phyloP scores from a whole-genome alignment of 352 stramenopile genomes.

The Thalassiosira mediterranea region DNA sequence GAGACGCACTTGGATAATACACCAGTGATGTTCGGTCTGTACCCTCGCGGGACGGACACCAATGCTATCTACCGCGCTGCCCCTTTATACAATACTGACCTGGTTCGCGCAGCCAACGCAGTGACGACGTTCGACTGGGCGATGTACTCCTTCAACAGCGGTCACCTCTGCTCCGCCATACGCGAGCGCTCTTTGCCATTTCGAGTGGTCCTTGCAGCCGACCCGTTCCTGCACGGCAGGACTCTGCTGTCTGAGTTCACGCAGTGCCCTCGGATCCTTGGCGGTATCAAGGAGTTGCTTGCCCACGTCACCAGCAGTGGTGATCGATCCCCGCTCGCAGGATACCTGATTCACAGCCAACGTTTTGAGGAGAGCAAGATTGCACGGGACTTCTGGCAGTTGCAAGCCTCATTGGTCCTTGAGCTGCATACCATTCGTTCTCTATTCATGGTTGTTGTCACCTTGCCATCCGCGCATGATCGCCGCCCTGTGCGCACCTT shows the following conservation, averaged over 20 bases:
- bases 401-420: not conserved
- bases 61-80: not conserved
- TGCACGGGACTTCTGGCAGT: conserved; percentile 8
- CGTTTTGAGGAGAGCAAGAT: not conserved
- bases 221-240: conserved; percentile 1
- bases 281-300: not conserved
- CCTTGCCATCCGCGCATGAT: not conserved
- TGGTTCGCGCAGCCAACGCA: not conserved
- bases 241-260: conserved; percentile 13
- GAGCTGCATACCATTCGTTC: not conserved
- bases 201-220: not conserved
- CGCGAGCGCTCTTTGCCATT: not conserved
- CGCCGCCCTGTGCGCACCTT: not conserved
- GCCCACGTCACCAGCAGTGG: conserved; percentile 1
- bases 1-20: not conserved
- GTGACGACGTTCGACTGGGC: conserved; percentile 13
- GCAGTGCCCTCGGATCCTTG: not conserved
- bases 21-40: not conserved
- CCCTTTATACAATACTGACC: conserved; percentile 10
- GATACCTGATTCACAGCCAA: conserved; percentile 33
- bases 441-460: not conserved
- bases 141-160: conserved; percentile 22
- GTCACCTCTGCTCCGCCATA: not conserved
- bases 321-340: not conserved
- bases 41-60: not conserved